Conservation (phyloP, 148 eudicot species). For the Linanthus parryae region DNA sequence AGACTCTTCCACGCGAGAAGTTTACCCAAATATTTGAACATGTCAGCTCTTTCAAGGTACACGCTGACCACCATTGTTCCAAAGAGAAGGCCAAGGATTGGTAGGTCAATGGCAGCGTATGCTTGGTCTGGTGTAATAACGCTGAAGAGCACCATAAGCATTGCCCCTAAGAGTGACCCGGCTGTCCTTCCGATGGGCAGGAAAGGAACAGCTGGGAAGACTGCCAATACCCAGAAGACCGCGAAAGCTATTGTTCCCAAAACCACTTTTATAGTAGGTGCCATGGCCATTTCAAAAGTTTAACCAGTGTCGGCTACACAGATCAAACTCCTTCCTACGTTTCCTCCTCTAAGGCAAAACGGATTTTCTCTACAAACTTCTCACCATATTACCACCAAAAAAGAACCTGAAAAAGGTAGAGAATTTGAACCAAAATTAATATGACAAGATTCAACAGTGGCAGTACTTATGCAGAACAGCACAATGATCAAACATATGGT, state of each 20-base stretch:
- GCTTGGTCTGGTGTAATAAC: constrained; percentile 80
- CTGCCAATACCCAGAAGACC: constrained; percentile 85
- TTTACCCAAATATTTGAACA: constrained; percentile 81
- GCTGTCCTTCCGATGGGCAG: constrained; percentile 83
- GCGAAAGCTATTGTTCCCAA: constrained; percentile 74
- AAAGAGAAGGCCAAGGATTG: constrained; percentile 40
- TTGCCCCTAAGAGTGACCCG: constrained; percentile 85
- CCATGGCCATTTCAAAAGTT: constrained; percentile 71
- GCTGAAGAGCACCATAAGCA: constrained; percentile 76
- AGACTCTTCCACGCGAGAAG: constrained; percentile 57
- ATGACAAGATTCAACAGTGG: too few relatives aligned
- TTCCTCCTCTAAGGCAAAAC: too few relatives aligned
- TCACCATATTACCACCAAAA: too few relatives aligned
- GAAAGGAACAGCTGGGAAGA: constrained; percentile 79
- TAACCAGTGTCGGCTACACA: too few relatives aligned
- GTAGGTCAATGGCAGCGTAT: constrained; percentile 79
- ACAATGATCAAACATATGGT: too few relatives aligned
- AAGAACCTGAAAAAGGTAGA: too few relatives aligned
- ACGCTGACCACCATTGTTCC: constrained; percentile 98
- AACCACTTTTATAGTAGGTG: constrained; percentile 55
- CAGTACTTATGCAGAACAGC: too few relatives aligned
- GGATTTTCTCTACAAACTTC: too few relatives aligned
- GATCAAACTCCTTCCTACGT: too few relatives aligned
- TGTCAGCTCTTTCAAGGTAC: constrained; percentile 88
- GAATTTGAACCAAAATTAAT: too few relatives aligned